Conservation (phyloP, 2,329 filamentous ascomycete species). For the Colletotrichum lupini region DNA sequence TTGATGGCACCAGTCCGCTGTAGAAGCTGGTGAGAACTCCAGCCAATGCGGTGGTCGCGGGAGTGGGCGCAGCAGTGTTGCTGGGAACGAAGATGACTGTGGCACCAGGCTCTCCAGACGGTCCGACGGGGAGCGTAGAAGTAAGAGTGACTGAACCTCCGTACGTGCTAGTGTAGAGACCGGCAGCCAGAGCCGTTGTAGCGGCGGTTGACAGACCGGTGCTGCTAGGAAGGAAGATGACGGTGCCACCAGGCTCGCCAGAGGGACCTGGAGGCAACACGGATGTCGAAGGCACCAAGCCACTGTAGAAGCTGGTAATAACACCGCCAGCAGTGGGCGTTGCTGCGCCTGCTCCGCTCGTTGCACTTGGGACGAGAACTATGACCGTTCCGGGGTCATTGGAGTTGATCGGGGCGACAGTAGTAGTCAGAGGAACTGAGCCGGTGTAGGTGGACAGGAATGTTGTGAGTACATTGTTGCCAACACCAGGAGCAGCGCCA, state of each 20-base stretch:
- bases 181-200: slow-evolving; percentile 1
- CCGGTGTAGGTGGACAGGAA: slow-evolving; percentile 25
- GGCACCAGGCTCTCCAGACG: neutral
- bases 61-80: neutral
- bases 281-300: slow-evolving; percentile 12
- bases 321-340: neutral
- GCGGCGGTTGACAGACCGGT: neutral
- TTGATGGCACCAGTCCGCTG: neutral
- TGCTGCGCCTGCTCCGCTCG: neutral
- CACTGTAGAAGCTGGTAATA: slow-evolving; percentile 12
- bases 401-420: slow-evolving; percentile 17
- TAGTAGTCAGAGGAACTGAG: slow-evolving; percentile 13
- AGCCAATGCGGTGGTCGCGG: neutral
- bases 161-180: slow-evolving; percentile 25
- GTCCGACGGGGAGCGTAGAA: neutral
- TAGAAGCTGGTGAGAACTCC: slow-evolving; percentile 19
- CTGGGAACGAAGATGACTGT: slow-evolving; percentile 18
- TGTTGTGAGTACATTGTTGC: slow-evolving; percentile 11
- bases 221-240: slow-evolving; percentile 11
- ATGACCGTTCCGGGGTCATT: slow-evolving; percentile 23
- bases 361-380: slow-evolving; percentile 16
- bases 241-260: slow-evolving; percentile 14
- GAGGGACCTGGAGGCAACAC: neutral
- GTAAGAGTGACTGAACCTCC: slow-evolving; percentile 21
- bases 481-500: neutral